These are phyloP conservation scores for Paspalum notatum DNA, from an alignment of 176 grass and related monocot genomes.

Conservation along the genomic window DNA sequence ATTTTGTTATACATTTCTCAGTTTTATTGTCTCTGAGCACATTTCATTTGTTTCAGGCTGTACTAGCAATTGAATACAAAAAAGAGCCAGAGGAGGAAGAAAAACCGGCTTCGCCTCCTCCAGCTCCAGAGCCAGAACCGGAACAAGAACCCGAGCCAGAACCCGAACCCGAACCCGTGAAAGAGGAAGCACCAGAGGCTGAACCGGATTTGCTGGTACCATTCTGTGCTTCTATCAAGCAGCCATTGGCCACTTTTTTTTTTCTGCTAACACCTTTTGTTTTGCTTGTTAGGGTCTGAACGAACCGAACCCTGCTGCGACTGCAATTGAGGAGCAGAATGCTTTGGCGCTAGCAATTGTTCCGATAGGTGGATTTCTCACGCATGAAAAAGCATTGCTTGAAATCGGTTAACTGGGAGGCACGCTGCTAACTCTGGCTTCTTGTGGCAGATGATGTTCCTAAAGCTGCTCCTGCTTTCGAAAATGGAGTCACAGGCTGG, in stretches of 20 bases:
- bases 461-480: constrained; percentile 46
- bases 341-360: constrained; percentile 94
- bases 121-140: constrained; percentile 46
- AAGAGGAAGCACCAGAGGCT: constrained; percentile 54
- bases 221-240: constrained; percentile 17
- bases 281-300: constrained; percentile 66
- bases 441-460: constrained; percentile 66
- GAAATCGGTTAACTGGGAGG: constrained; percentile 15
- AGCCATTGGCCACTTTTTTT: neutral
- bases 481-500: constrained; percentile 94
- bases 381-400: neutral
- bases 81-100: constrained; percentile 80
- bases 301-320: constrained; percentile 50
- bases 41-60: constrained; percentile 45
- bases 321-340: constrained; percentile 87
- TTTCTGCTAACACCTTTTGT: neutral
- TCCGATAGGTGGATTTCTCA: constrained; percentile 65
- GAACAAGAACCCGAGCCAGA: constrained; percentile 59
- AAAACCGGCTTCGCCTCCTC: constrained; percentile 54
- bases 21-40: constrained; percentile 11
- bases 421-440: neutral
- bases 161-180: constrained; percentile 79
- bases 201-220: constrained; percentile 93
- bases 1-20: neutral
- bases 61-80: constrained; percentile 96